These are phyloP conservation scores for Verbena officinalis DNA, from an alignment of 257 asterid genomes.

Conservation along the genomic window DNA sequence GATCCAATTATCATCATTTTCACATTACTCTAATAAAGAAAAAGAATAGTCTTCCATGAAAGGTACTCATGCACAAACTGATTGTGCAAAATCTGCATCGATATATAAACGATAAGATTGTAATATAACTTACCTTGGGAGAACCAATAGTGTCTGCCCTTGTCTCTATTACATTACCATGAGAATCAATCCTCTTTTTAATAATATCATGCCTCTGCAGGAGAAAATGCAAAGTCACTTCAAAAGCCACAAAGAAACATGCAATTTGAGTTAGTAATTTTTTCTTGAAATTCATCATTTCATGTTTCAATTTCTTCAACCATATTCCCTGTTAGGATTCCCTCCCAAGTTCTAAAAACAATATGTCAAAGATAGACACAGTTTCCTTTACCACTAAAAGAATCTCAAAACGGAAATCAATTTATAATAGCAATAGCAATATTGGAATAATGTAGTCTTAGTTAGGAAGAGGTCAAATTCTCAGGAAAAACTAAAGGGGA, in stretches of 20 bases:
- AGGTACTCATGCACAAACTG: background rate
- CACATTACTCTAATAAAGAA: background rate
- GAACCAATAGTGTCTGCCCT: conserved; percentile 90
- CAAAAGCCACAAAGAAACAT: conserved; percentile 18
- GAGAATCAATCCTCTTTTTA: conserved; percentile 88
- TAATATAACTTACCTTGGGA: conserved; percentile 65
- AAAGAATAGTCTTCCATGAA: background rate
- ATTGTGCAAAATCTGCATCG: conserved; percentile 7
- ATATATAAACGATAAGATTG: conserved; percentile 14
- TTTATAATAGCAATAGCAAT: background rate
- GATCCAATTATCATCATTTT: conserved; percentile 13
- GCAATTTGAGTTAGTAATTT: background rate
- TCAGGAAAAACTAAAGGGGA: conserved; percentile 11
- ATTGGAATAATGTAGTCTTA: background rate
- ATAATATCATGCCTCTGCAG: conserved; percentile 94
- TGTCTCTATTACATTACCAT: conserved; percentile 90
- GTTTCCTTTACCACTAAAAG: background rate
- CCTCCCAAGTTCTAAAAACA: conserved; percentile 6
- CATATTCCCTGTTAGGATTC: conserved; percentile 2
- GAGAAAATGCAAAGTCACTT: conserved; percentile 34
- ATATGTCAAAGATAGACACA: conserved; percentile 7
- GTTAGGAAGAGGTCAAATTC: background rate
- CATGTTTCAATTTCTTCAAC: conserved; percentile 5
- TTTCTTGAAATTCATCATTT: conserved; percentile 16
- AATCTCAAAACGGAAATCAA: background rate